Base-by-base conservation (phyloP, 2,329 filamentous ascomycete genomes). In the Chaetomium globosum region DNA sequence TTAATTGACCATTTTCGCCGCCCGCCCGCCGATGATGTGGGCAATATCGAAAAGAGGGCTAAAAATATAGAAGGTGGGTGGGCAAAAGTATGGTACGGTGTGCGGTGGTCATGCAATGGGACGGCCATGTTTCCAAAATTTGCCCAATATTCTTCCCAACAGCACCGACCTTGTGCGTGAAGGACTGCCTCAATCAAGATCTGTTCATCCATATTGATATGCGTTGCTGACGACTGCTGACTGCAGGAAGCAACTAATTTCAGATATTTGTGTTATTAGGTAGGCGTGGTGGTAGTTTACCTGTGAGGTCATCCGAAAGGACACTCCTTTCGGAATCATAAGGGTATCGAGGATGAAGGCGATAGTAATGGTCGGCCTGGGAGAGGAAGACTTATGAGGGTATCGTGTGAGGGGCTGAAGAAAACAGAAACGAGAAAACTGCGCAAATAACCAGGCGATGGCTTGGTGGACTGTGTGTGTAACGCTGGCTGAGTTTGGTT, bases 31-130 rank as follows among this genome's bases (percentile, higher is more conserved):
- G 61, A n/a, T 16, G 19, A 30, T 28, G 48, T 19, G 3, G 43
- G 54, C 21, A 43, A 51, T 63, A 63, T 59, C 26, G 61, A 54
- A 63, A 58, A 58, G 54, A 21, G 48, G 61, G 55, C 55, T 64
- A 59, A 64, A 64, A 59, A 59, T 64, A 63, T 13, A 21, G 49
- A 8, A 1, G n/a, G 46, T 10, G n/a, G 43, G 61, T 64, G 55
- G 55, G 61, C 61, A 59, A 59, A 59, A 46, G 5, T 59, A 55
- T 43, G 54, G 46, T 63, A 43, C 31, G 28, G 43, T 23, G 30
- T n/a, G 59, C 23, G 21, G 48, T 61, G 33, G 52, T 10, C 59
- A 54, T 53, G 52, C 43, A 57, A 57, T 28, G 23, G 43, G 52
- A 19, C 36, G 36, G 23, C 3, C 21, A 28, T 26, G 4, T 28